phyloP scores from a whole-genome alignment of 1,139 yeast genomes.

The Blastobotrys aristatus region DNA sequence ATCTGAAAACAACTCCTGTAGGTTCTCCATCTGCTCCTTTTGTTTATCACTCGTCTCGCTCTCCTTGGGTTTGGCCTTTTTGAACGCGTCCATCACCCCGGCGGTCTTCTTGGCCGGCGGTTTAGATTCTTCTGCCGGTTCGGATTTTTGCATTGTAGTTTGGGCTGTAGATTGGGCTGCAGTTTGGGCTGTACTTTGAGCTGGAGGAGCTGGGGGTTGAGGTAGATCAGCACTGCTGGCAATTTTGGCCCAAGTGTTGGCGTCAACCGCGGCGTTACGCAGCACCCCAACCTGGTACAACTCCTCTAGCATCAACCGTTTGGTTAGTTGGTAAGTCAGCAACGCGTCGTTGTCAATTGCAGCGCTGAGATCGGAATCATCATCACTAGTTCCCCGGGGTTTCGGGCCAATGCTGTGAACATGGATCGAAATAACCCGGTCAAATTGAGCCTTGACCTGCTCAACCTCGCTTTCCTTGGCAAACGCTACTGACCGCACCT shows the following conservation, averaged over 20 bases:
- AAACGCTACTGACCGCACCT: not conserved
- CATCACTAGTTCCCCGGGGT: slow-evolving; percentile 2
- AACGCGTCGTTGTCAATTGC: slow-evolving; percentile 7
- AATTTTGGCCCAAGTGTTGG: slow-evolving; percentile 1
- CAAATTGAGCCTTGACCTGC: slow-evolving; percentile 15
- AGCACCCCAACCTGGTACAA: slow-evolving; percentile 16
- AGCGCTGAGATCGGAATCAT: slow-evolving; percentile 12
- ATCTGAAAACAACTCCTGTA: slow-evolving; percentile 10
- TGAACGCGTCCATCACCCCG: not conserved
- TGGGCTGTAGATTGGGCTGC: not conserved
- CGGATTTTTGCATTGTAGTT: not conserved
- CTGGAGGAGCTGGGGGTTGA: not conserved
- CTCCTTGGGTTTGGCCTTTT: slow-evolving; percentile 11
- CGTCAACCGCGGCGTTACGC: slow-evolving; percentile 12
- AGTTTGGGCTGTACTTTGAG: not conserved
- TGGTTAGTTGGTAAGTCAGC: slow-evolving; percentile 9
- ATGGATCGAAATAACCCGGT: slow-evolving; percentile 19
- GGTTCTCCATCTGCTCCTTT: slow-evolving; percentile 8
- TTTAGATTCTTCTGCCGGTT: not conserved
- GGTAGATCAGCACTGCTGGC: not conserved
- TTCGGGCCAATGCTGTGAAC: slow-evolving; percentile 23
- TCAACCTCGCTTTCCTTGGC: slow-evolving; percentile 9
- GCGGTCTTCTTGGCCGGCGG: not conserved
- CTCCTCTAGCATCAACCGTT: slow-evolving; percentile 7
- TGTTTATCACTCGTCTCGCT: slow-evolving; percentile 14